Evolutionary conservation across 2,329 filamentous ascomycete species (phyloP), one percentile per base, ranked within the genome.

Genomic region (Pezicula radicicola): DNA sequence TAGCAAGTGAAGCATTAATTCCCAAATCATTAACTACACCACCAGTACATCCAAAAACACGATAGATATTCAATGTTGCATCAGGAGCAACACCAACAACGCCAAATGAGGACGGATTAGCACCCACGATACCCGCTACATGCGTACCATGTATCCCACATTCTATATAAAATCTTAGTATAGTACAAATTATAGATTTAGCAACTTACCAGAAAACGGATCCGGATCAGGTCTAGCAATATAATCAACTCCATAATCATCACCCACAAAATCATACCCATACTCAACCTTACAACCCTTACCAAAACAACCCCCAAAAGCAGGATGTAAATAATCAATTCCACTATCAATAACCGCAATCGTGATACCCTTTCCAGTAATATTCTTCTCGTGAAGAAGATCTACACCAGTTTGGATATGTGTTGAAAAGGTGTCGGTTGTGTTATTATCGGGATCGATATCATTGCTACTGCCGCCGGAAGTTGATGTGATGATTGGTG

Each of bases 281-380:
- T 75, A 78, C 3, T 72, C 71, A 16, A 86, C 79, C 36, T 84
- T 67, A 57, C 79, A 85, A 16, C 74, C 79, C 1, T 70, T 58
- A 2, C 82, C 83, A 59, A 84, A 85, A 63, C 83, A 84, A 47
- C 81, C 81, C 28, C 83, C 83, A 0, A 87, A 74, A 40, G 47
- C 47, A 16, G 19, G 21, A 25, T 49, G 47, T 27, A n/a, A 25
- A 27, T 49, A 49, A 19, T 40, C 36, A 18, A 43, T 42, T 3
- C 47, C 47, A 9, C 36, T 49, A 42, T 49, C 47, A 7, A 49
- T 25, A 4, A 49, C 21, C 4, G 33, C 47, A 33, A 49, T 36
- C 9, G 19, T 30, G 21, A 49, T 18, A 41, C 47, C 47, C 18
- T 43, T 28, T 10, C 47, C 47, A 6, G 28, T 41, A 36, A 49